Conservation (phyloP, 768 basidiomycete genomes). For the Suillus lakei region DNA sequence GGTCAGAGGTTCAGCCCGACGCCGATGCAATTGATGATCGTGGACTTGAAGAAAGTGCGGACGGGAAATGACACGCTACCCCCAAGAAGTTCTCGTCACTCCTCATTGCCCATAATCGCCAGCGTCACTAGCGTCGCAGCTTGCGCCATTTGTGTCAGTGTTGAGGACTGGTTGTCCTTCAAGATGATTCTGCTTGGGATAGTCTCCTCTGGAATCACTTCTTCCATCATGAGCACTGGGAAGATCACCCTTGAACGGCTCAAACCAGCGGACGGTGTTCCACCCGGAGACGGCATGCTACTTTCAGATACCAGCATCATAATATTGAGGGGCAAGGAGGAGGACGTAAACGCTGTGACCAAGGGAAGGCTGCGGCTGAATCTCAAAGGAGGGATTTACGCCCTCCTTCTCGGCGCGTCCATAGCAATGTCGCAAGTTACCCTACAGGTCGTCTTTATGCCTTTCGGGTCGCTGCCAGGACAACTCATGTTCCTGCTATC, state of each 20-base stretch:
- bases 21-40: constrained; percentile 16
- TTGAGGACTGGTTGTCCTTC: constrained; percentile 31
- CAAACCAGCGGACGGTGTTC: constrained; percentile 28
- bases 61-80: neutral
- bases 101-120: constrained; percentile 20
- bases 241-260: constrained; percentile 26
- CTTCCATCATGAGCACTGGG: constrained; percentile 29
- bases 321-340: constrained; percentile 32
- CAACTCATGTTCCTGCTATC: constrained; percentile 40
- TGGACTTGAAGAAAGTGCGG: neutral
- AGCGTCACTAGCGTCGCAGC: constrained; percentile 26
- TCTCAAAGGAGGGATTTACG: constrained; percentile 14
- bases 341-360: constrained; percentile 33
- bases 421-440: constrained; percentile 24
- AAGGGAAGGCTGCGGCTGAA: constrained; percentile 30
- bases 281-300: constrained; percentile 36
- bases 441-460: constrained; percentile 36
- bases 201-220: constrained; percentile 32
- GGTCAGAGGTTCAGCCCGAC: constrained; percentile 13
- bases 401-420: neutral
- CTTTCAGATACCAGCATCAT: constrained; percentile 22
- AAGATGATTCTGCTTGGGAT: constrained; percentile 35
- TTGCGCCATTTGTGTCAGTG: constrained; percentile 23
- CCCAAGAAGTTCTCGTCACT: constrained; percentile 14
- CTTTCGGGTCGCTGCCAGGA: constrained; percentile 36